Conservation (phyloP, 768 basidiomycete species). For the Xerocomellus dryophilus region DNA sequence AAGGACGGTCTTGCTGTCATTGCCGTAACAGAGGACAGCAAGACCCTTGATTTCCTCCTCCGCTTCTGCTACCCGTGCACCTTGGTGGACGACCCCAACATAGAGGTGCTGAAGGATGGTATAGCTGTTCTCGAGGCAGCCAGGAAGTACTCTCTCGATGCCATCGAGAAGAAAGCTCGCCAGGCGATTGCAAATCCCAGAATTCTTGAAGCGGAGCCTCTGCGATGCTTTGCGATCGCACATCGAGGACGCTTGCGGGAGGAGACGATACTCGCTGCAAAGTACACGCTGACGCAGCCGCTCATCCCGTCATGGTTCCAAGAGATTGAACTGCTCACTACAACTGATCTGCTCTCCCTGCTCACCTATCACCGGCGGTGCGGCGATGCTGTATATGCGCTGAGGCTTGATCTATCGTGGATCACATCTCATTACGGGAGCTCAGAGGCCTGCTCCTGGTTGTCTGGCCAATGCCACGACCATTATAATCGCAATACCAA, state of each 20-base stretch:
- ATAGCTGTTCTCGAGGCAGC: neutral
- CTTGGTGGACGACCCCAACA: neutral
- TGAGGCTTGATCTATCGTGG: conserved; percentile 8
- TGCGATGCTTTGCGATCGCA: neutral
- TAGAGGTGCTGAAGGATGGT: neutral
- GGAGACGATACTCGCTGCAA: neutral
- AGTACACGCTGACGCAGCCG: conserved; percentile 23
- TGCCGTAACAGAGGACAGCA: neutral
- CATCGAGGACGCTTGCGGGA: neutral
- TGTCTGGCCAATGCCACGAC: neutral
- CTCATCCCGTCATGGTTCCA: conserved; percentile 22
- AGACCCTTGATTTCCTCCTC: too few relatives aligned
- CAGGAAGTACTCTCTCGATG: neutral
- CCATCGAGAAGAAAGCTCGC: neutral
- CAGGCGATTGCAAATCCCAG: neutral
- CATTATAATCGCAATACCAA: neutral
- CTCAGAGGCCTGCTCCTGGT: conserved; percentile 2
- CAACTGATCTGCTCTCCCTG: conserved; percentile 23
- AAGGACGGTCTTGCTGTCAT: neutral
- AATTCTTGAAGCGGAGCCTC: neutral
- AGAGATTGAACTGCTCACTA: conserved; percentile 20
- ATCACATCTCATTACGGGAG: conserved; percentile 8
- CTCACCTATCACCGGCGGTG: conserved; percentile 22
- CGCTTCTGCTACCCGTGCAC: neutral
- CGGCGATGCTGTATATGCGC: conserved; percentile 4